A percentile compares a stretch with the other conserved stretches of the same genome.
phyloP scores from a whole-genome alignment of 1,284 basidiomycete species.

The Xerocomus amazonicus region DNA sequence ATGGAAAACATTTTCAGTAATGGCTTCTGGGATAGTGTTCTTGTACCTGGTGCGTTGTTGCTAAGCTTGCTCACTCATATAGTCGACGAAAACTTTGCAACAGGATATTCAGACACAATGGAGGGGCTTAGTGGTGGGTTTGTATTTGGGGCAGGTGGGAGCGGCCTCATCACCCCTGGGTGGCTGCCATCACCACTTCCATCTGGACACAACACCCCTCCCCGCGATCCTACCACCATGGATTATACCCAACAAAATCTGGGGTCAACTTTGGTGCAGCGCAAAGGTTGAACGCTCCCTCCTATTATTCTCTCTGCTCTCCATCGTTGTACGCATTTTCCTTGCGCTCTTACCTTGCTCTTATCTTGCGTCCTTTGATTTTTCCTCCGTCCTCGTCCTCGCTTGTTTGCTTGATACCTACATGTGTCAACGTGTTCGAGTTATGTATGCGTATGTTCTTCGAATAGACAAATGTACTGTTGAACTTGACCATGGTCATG shows the following conservation, averaged over 20 bases:
- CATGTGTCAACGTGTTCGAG: conserved; percentile 4
- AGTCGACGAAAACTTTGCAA: conserved; percentile 16
- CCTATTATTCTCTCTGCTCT: conserved; percentile 3
- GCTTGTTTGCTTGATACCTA: conserved; percentile 16
- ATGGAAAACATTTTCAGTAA: conserved; percentile 78
- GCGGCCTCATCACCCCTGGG: conserved; percentile 43
- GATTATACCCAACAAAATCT: conserved; percentile 31
- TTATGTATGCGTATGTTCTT: conserved; percentile 20
- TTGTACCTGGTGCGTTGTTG: conserved; percentile 66
- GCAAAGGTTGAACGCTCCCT: conserved; percentile 23
- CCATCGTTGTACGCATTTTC: conserved; percentile 2
- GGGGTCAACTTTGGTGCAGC: conserved; percentile 24
- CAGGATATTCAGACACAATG: conserved; percentile 72
- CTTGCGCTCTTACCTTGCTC: conserved; percentile 1
- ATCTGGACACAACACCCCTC: conserved; percentile 32
- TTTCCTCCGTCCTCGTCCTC: conserved; percentile 2
- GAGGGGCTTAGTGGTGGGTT: conserved; percentile 80
- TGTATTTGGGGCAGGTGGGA: conserved; percentile 75
- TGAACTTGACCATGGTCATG: no score
- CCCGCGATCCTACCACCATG: conserved; percentile 21
- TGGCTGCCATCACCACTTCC: conserved; percentile 32
- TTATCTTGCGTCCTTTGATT: conserved; percentile 2
- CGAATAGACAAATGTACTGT: conserved; percentile 4
- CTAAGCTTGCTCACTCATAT: not conserved
- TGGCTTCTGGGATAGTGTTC: conserved; percentile 80